Evolutionary conservation across 1,284 basidiomycete genomes (phyloP).

Genomic region (Porodaedalea pini): DNA sequence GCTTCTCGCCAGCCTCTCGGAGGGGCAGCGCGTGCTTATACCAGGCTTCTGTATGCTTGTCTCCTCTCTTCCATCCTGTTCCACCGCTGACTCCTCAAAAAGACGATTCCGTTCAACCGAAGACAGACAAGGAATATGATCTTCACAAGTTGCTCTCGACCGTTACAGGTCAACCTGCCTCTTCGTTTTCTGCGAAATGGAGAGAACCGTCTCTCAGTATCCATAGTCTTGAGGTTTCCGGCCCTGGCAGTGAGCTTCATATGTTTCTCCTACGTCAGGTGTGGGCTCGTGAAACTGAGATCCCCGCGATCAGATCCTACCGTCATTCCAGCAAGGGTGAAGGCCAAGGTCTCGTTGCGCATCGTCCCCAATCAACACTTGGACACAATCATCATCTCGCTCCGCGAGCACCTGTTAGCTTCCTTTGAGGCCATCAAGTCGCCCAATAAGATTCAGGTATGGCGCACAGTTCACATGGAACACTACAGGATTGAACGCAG

Average conservation of each 20-base stretch:
- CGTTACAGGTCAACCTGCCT: conserved; percentile 62
- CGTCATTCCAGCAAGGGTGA: conserved; percentile 81
- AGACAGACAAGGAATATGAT: conserved; percentile 62
- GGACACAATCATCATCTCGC: conserved; percentile 58
- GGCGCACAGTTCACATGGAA: conserved; percentile 12
- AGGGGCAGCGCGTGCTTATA: conserved; percentile 61
- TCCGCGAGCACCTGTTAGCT: conserved; percentile 57
- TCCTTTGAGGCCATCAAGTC: conserved; percentile 65
- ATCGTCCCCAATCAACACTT: conserved; percentile 93
- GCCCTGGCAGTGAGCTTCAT: conserved; percentile 58
- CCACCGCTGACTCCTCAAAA: conserved; percentile 14
- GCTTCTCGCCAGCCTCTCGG: conserved; percentile 71
- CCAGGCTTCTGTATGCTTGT: conserved; percentile 79
- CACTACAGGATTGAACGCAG: not conserved
- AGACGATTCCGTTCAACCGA: conserved; percentile 75
- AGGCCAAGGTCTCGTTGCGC: conserved; percentile 80
- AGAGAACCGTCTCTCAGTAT: conserved; percentile 73
- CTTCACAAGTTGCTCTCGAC: conserved; percentile 67
- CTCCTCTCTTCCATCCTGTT: conserved; percentile 7
- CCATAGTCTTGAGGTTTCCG: conserved; percentile 68
- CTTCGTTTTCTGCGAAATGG: conserved; percentile 73
- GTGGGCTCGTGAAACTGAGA: too few species aligned
- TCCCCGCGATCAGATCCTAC: conserved; percentile 58
- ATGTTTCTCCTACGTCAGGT: not conserved
- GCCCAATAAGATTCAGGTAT: conserved; percentile 70